Evolutionary conservation across 75 land plant genomes (phyloP), one percentile per base, ranked within the genome.

Genomic region (Picea glauca): DNA sequence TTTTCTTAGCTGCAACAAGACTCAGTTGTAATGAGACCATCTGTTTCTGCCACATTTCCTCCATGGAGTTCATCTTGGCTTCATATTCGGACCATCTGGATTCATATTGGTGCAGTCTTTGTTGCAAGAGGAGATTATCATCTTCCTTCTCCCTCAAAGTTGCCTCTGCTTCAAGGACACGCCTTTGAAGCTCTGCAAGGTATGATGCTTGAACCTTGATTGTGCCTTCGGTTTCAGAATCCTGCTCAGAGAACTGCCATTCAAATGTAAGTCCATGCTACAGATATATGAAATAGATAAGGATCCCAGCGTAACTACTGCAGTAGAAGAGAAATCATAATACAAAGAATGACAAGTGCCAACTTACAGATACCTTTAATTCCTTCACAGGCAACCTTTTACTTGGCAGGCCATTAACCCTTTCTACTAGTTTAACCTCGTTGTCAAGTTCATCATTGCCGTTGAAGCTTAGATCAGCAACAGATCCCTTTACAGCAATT

Each of bases 21-120:
- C 88, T 95, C 62, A 78, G 40, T 88, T 90, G 92, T 62, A 92
- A 80, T 40, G 84, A 84, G 20, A 81, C 59, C 86, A 92, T 85
- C 75, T 92, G 94, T 79, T 89, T 94, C 74, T 92, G 90, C 99
- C 99, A 94, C 78, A 84, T 83, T 61, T 89, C 93, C 83, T 94
- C 99, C 97, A 96, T 89, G 0, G 93, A 86, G 68, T 80, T 88
- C 90, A 91, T 92, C 78, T 88, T 96, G 17, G 80, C 80, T 76
- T 96, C 97, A 70, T 91, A 89, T 56, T 89, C 93, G 21, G 83
- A 80, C 97, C 97, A 92, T 76, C 91, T 86, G 4, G 79, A 72
- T 83, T 94, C 92, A 79, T 79, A 89, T 26, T 94, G 93, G 21
- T 87, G 87, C 30, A 96, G 80, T 63, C 84, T 80, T 62, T 88